Evolutionary conservation across 768 basidiomycete species (phyloP).

Genomic region (Dendrothele bispora): DNA sequence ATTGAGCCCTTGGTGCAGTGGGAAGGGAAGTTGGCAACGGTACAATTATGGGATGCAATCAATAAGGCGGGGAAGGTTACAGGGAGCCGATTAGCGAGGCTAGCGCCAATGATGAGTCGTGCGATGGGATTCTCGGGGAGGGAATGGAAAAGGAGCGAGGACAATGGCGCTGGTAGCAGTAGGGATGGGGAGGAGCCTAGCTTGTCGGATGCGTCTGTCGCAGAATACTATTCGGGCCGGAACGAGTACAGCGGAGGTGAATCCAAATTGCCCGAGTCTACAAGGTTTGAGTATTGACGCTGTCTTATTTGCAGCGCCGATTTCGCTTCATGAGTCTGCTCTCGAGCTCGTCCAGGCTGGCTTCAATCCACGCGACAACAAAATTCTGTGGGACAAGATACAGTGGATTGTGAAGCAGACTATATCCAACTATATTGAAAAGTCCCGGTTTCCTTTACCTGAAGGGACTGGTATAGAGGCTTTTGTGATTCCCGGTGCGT

Average conservation of each 20-base stretch:
- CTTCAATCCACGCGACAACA: constrained; percentile 47
- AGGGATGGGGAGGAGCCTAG: constrained; percentile 13
- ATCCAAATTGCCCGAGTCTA: background rate
- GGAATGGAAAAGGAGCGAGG: constrained; percentile 27
- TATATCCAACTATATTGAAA: constrained; percentile 49
- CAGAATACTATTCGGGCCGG: constrained; percentile 31
- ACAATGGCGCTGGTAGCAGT: constrained; percentile 16
- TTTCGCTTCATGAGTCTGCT: constrained; percentile 40
- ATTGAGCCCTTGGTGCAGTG: constrained; percentile 54
- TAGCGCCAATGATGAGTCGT: constrained; percentile 48
- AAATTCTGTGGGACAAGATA: constrained; percentile 46
- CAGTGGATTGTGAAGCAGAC: constrained; percentile 34
- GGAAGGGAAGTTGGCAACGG: constrained; percentile 43
- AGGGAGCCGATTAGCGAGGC: constrained; percentile 41
- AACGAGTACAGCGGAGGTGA: constrained; percentile 39
- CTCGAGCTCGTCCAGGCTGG: constrained; percentile 67
- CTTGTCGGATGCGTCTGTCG: background rate
- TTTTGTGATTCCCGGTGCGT: constrained; percentile 66
- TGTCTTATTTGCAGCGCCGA: constrained; percentile 29
- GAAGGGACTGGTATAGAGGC: constrained; percentile 53
- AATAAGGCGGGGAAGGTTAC: constrained; percentile 46
- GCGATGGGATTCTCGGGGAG: constrained; percentile 51
- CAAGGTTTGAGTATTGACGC: background rate
- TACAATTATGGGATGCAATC: constrained; percentile 50
- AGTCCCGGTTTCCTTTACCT: constrained; percentile 58